phyloP scores from a whole-genome alignment of 2,329 filamentous ascomycete genomes.

The Nemania bipapillata region DNA sequence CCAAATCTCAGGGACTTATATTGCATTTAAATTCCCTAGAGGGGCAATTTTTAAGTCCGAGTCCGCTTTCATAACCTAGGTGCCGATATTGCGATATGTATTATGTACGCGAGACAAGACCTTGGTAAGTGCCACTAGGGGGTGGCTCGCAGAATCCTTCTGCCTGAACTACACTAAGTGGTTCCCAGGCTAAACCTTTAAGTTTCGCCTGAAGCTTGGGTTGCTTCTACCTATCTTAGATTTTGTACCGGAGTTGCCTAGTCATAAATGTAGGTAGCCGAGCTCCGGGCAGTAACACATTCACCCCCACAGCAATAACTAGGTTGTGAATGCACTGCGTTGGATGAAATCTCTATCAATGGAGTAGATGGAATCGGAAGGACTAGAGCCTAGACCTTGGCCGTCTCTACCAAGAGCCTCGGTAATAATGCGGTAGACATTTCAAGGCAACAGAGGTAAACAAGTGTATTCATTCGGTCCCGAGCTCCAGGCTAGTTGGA shows the following conservation, averaged over 20 bases:
- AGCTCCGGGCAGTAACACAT: too few species aligned
- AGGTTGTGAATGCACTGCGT: too few species aligned
- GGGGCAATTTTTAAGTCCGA: not conserved
- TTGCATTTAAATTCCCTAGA: not conserved
- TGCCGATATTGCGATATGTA: not conserved
- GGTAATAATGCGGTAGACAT: not conserved
- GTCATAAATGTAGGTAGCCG: not conserved
- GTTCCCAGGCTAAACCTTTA: not conserved
- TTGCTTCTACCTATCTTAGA: not conserved
- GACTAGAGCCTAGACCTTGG: not conserved
- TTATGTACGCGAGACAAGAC: too few species aligned
- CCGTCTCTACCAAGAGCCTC: not conserved
- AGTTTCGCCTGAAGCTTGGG: not conserved
- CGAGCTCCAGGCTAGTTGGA: not conserved
- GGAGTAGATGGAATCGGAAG: not conserved
- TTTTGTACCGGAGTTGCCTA: not conserved
- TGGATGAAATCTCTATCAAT: not conserved
- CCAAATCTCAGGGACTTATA: not conserved
- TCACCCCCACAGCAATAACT: too few species aligned
- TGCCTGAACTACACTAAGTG: not conserved
- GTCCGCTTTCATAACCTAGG: not conserved
- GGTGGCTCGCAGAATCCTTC: not conserved
- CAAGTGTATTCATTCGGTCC: not conserved
- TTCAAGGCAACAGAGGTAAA: not conserved
- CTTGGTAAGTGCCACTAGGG: not conserved